Percentiles rank a stretch among this genome's conserved stretches.
phyloP scores from a whole-genome alignment of 257 asterid species.

The Solanum stenotomum region DNA sequence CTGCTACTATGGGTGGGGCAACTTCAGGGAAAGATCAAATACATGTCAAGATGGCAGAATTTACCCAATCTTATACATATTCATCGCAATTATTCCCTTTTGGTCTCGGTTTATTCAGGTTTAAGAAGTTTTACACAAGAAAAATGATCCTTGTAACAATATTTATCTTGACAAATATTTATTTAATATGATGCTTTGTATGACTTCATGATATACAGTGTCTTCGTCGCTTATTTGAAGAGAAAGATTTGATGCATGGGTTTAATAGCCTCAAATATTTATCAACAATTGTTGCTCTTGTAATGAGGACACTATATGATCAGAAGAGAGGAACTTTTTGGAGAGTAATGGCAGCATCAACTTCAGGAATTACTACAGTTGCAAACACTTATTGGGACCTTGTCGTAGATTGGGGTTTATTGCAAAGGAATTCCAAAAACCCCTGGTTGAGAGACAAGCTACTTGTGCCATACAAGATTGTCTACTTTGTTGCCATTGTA shows the following conservation, averaged over 20 bases:
- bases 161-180: neutral
- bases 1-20: constrained; percentile 65
- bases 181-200: neutral
- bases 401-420: constrained; percentile 71
- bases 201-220: constrained; percentile 25
- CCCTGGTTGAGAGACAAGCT: constrained; percentile 85
- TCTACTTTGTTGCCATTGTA: constrained; percentile 73
- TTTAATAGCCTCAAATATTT: constrained; percentile 49
- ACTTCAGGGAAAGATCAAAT: constrained; percentile 40
- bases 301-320: constrained; percentile 40
- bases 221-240: constrained; percentile 57
- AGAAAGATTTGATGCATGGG: constrained; percentile 36
- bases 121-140: neutral
- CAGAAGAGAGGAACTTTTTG: constrained; percentile 16
- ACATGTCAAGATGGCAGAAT: constrained; percentile 6
- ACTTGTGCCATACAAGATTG: constrained; percentile 46
- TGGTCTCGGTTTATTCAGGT: constrained; percentile 77
- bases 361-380: constrained; percentile 55
- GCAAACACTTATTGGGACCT: constrained; percentile 73
- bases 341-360: constrained; percentile 44
- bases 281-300: constrained; percentile 61
- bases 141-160: neutral
- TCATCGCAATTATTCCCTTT: constrained; percentile 56
- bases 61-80: constrained; percentile 27
- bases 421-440: constrained; percentile 41